Evolutionary conservation across 306 rosid genomes (phyloP).

Genomic region (Cucurbita argyrosperma): DNA sequence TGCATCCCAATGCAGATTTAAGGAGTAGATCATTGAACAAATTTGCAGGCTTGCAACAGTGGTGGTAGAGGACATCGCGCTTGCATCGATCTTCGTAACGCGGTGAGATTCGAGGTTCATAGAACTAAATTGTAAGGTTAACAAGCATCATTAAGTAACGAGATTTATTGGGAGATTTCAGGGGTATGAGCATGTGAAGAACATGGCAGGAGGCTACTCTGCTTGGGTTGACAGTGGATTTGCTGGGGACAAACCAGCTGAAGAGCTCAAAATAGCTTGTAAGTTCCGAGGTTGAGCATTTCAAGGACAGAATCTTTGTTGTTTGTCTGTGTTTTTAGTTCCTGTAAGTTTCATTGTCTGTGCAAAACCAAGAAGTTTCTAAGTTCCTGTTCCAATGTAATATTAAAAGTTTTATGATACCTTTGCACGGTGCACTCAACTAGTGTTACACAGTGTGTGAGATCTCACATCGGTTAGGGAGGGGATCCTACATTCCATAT

Average conservation of each 20-base stretch:
- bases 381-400: background rate
- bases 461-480: too few species aligned
- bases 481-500: too few species aligned
- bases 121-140: background rate
- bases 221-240: slow-evolving; percentile 66
- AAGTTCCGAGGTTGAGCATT: slow-evolving; percentile 13
- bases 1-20: background rate
- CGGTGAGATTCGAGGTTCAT: slow-evolving; percentile 4
- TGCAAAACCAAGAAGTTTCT: background rate
- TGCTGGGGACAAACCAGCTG: slow-evolving; percentile 31
- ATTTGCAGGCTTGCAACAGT: slow-evolving; percentile 29
- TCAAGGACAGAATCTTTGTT: background rate
- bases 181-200: slow-evolving; percentile 37
- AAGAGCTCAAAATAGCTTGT: slow-evolving; percentile 26
- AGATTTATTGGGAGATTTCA: slow-evolving; percentile 10
- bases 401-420: background rate
- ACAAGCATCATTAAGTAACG: background rate
- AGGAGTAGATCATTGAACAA: background rate
- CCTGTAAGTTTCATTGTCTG: background rate
- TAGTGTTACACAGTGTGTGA: background rate
- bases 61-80: slow-evolving; percentile 34
- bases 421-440: background rate
- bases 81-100: slow-evolving; percentile 26
- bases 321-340: background rate
- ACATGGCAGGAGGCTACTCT: slow-evolving; percentile 65